A percentile compares a stretch with the other conserved stretches of the same genome.
Evolutionary conservation across 2,329 filamentous ascomycete genomes (phyloP).

Genomic region (Onygenales sp.): DNA sequence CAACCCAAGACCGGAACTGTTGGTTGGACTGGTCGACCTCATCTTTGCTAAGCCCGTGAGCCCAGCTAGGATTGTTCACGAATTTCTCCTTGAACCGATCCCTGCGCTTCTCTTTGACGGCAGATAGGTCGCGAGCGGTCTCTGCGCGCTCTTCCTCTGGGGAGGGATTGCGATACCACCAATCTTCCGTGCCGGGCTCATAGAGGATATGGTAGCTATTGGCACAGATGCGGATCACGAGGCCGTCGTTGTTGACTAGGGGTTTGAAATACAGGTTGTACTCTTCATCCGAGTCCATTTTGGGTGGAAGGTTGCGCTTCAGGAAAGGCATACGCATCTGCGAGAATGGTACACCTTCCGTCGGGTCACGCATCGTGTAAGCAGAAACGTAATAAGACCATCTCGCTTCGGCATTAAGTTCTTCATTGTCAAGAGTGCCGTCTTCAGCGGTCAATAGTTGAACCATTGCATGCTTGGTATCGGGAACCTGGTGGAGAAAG

Average conservation of each 20-base stretch:
- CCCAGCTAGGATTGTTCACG: constrained; percentile 44
- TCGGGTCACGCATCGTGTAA: constrained; percentile 79
- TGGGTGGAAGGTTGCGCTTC: constrained; percentile 57
- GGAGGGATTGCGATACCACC: constrained; percentile 47
- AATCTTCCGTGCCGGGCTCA: constrained; percentile 60
- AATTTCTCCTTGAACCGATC: constrained; percentile 44
- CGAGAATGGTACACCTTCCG: constrained; percentile 61
- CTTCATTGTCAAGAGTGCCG: constrained; percentile 63
- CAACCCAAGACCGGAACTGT: constrained; percentile 39
- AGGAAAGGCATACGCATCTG: constrained; percentile 61
- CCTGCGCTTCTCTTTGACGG: constrained; percentile 33
- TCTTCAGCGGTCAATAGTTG: constrained; percentile 85
- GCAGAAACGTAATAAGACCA: constrained; percentile 97
- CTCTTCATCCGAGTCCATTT: constrained; percentile 54
- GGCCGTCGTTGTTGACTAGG: constrained; percentile 55
- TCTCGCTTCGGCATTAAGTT: constrained; percentile 51
- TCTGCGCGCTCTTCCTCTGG: constrained; percentile 21
- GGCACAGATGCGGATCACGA: constrained; percentile 64
- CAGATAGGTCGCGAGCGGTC: constrained; percentile 24
- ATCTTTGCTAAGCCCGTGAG: constrained; percentile 40
- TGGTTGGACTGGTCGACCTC: constrained; percentile 40
- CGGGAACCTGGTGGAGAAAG: constrained; percentile 47
- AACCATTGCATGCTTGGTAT: constrained; percentile 57
- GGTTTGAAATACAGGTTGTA: constrained; percentile 46
- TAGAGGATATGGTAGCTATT: constrained; percentile 75